phyloP scores from a whole-genome alignment of 352 stramenopile genomes.

The Phytophthora cryptogea region DNA sequence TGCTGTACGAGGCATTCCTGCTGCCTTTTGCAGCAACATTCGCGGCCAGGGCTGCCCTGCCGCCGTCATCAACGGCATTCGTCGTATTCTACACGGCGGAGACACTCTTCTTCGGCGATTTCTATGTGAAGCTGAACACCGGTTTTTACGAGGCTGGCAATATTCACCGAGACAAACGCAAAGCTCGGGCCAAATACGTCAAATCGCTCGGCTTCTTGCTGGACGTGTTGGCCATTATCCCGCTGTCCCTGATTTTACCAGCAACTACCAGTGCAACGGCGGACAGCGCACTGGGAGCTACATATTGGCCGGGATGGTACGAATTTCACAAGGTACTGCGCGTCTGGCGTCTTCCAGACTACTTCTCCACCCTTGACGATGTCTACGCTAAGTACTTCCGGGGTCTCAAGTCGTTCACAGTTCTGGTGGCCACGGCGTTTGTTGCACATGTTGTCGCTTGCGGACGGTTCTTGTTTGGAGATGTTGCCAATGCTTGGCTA shows the following conservation, averaged over 20 bases:
- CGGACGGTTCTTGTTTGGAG: slow-evolving; percentile 42
- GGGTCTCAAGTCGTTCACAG: slow-evolving; percentile 54
- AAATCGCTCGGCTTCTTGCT: slow-evolving; percentile 46
- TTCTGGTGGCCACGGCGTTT: slow-evolving; percentile 40
- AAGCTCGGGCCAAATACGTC: slow-evolving; percentile 48
- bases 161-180: slow-evolving; percentile 44
- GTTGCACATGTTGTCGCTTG: slow-evolving; percentile 61
- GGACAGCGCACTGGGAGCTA: not conserved
- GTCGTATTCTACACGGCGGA: slow-evolving; percentile 43
- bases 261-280: not conserved
- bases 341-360: slow-evolving; percentile 45
- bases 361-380: slow-evolving; percentile 55
- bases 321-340: slow-evolving; percentile 63
- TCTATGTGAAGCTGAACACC: slow-evolving; percentile 63
- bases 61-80: slow-evolving; percentile 19
- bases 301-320: slow-evolving; percentile 33
- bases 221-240: slow-evolving; percentile 46
- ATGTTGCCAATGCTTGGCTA: slow-evolving; percentile 26
- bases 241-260: slow-evolving; percentile 39
- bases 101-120: slow-evolving; percentile 50
- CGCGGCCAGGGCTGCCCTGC: slow-evolving; percentile 6
- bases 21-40: slow-evolving; percentile 50
- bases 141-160: slow-evolving; percentile 65
- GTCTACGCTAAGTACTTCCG: slow-evolving; percentile 60
- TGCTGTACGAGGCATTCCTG: slow-evolving; percentile 57